These are phyloP conservation scores for Taiozyma sp. DNA, from an alignment of 1,139 yeast species.

Conservation along the genomic window DNA sequence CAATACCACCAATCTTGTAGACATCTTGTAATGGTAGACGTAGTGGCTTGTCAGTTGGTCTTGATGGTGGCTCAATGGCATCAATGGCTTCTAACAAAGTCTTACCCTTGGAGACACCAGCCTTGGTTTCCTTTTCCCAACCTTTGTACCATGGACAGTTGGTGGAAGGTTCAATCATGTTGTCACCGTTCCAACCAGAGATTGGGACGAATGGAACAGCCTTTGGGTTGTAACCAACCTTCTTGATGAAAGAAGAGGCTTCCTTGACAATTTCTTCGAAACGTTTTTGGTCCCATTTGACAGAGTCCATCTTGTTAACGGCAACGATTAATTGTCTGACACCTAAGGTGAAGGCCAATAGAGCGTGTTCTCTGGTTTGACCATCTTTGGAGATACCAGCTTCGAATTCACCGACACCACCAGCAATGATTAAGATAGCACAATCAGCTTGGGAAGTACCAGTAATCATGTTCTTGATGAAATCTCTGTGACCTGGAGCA, in stretches of 20 bases:
- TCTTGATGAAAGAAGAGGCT: no score
- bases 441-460: slow-evolving; percentile 94
- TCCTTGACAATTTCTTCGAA: no score
- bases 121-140: slow-evolving; percentile 34
- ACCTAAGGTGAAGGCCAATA: slow-evolving; percentile 47
- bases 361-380: slow-evolving; percentile 93
- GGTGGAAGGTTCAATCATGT: slow-evolving; percentile 79
- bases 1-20: no score
- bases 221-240: slow-evolving; percentile 65
- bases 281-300: no score
- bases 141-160: slow-evolving; percentile 94
- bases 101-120: no score
- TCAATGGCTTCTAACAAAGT: no score
- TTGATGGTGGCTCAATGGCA: no score
- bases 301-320: no score
- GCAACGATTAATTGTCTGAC: no score
- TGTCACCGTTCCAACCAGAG: slow-evolving; percentile 94
- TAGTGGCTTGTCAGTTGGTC: no score
- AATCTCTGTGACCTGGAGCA: slow-evolving; percentile 97
- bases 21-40: no score
- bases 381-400: slow-evolving; percentile 94
- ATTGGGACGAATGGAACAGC: slow-evolving; percentile 87
- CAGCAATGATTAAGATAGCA: slow-evolving; percentile 85
- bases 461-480: slow-evolving; percentile 92
- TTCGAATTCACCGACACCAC: slow-evolving; percentile 92